Evolutionary conservation across 2,329 filamentous ascomycete genomes (phyloP).

Genomic region (Orbilia blumenaviensis): DNA sequence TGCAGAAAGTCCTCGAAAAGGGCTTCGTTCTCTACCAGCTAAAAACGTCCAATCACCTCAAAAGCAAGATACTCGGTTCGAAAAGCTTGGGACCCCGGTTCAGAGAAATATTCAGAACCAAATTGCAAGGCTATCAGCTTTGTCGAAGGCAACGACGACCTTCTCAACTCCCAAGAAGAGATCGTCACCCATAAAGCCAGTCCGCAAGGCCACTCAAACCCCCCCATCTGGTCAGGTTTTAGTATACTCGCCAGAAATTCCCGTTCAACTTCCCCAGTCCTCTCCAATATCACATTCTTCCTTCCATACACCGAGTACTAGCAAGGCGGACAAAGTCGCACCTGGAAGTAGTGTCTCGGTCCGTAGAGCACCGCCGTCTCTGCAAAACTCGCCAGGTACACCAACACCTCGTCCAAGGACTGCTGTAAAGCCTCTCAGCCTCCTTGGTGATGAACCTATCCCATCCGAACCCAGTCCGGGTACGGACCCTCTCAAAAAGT

Average conservation of each 20-base stretch:
- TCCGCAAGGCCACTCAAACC: neutral
- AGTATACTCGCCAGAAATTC: slow-evolving; percentile 25
- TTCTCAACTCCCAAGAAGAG: neutral
- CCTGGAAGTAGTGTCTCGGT: neutral
- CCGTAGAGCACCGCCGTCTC: slow-evolving; percentile 12
- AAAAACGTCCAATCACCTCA: neutral
- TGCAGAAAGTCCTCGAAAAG: neutral
- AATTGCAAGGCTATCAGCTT: neutral
- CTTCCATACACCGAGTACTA: slow-evolving; percentile 3
- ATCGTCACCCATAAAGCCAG: neutral
- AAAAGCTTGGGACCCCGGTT: neutral
- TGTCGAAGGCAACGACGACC: neutral
- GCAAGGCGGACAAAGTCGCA: neutral
- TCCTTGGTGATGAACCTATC: neutral
- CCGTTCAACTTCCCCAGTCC: neutral
- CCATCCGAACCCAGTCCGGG: neutral
- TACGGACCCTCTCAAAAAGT: neutral
- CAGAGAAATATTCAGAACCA: neutral
- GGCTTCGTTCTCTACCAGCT: neutral
- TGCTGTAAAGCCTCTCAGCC: neutral
- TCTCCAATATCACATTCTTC: neutral
- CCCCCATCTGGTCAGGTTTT: slow-evolving; percentile 13
- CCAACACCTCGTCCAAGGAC: slow-evolving; percentile 16
- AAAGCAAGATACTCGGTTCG: slow-evolving; percentile 24
- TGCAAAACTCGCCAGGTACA: neutral